Conservation (phyloP, 208 protist species). For the Kentomonas sorsogonicus region DNA sequence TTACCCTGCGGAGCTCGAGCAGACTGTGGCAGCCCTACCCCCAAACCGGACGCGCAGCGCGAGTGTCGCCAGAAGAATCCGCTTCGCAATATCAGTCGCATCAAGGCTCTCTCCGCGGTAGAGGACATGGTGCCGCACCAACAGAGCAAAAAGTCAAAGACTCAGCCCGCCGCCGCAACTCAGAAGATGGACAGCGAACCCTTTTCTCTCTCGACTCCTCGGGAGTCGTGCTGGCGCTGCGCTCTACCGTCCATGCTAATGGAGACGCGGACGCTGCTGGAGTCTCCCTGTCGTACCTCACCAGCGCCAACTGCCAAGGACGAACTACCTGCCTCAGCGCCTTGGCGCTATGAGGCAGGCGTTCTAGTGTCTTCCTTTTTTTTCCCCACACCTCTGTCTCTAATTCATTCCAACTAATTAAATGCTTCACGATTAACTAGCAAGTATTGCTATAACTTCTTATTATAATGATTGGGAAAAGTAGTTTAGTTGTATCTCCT, state of each 20-base stretch:
- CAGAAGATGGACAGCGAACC: slow-evolving; percentile 6
- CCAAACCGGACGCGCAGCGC: slow-evolving; percentile 11
- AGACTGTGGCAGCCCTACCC: slow-evolving; percentile 12
- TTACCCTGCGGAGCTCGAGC: slow-evolving; percentile 21
- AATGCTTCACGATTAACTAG: neutral
- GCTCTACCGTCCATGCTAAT: neutral
- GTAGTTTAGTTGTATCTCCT: neutral
- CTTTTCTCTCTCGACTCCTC: slow-evolving; percentile 60
- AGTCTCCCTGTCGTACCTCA: slow-evolving; percentile 34
- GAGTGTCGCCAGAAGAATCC: slow-evolving; percentile 45
- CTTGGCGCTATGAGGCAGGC: slow-evolving; percentile 20
- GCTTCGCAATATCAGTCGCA: slow-evolving; percentile 37
- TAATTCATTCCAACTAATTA: neutral
- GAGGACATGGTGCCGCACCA: too few relatives aligned
- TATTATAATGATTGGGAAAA: neutral
- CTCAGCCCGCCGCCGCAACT: too few relatives aligned
- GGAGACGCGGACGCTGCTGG: neutral
- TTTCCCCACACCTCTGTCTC: neutral
- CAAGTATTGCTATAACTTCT: neutral
- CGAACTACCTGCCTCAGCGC: slow-evolving; percentile 50
- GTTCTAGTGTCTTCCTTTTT: neutral
- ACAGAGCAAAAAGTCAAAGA: too few relatives aligned
- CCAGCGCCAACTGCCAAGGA: slow-evolving; percentile 71
- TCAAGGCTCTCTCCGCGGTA: slow-evolving; percentile 37
- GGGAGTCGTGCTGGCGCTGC: slow-evolving; percentile 52